Evolutionary conservation across 805 yeast species (phyloP).

Genomic region (Kuraishia hungarica): DNA sequence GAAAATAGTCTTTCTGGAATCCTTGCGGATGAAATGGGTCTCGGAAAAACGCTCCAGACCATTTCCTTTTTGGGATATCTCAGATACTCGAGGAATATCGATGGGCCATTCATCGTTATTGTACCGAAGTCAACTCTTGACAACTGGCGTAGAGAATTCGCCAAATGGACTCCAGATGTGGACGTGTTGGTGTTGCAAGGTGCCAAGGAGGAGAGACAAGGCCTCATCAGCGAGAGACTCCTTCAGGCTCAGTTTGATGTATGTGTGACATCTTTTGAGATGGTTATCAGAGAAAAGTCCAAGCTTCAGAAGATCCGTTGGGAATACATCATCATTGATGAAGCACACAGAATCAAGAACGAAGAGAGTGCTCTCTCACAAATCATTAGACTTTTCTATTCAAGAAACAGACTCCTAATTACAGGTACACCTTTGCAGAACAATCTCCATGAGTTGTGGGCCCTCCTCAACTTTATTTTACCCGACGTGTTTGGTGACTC

Average conservation of each 20-base stretch:
- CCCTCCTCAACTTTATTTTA: slow-evolving; percentile 61
- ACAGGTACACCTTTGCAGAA: slow-evolving; percentile 83
- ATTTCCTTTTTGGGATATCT: slow-evolving; percentile 69
- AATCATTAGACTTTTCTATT: slow-evolving; percentile 81
- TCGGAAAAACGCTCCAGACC: slow-evolving; percentile 77
- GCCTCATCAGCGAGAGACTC: slow-evolving; percentile 48
- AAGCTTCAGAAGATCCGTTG: slow-evolving; percentile 58
- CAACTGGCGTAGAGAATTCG: slow-evolving; percentile 73
- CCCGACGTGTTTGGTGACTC: slow-evolving; percentile 76
- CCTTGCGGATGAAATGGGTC: slow-evolving; percentile 81
- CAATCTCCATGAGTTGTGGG: slow-evolving; percentile 77
- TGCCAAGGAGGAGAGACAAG: slow-evolving; percentile 68
- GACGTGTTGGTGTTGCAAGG: slow-evolving; percentile 76
- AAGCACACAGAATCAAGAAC: slow-evolving; percentile 77
- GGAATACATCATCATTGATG: slow-evolving; percentile 75
- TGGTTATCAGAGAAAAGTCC: slow-evolving; percentile 67
- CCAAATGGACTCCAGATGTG: slow-evolving; percentile 75
- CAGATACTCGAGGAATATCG: slow-evolving; percentile 63
- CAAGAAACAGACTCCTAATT: slow-evolving; percentile 62
- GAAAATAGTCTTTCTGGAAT: slow-evolving; percentile 68
- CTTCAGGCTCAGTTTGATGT: slow-evolving; percentile 73
- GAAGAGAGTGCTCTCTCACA: slow-evolving; percentile 81
- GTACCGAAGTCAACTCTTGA: slow-evolving; percentile 90
- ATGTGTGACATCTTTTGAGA: slow-evolving; percentile 77
- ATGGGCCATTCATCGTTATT: slow-evolving; percentile 86